Base-by-base conservation (phyloP, 495 filamentous ascomycete species). In the Gamarada debralockiae region DNA sequence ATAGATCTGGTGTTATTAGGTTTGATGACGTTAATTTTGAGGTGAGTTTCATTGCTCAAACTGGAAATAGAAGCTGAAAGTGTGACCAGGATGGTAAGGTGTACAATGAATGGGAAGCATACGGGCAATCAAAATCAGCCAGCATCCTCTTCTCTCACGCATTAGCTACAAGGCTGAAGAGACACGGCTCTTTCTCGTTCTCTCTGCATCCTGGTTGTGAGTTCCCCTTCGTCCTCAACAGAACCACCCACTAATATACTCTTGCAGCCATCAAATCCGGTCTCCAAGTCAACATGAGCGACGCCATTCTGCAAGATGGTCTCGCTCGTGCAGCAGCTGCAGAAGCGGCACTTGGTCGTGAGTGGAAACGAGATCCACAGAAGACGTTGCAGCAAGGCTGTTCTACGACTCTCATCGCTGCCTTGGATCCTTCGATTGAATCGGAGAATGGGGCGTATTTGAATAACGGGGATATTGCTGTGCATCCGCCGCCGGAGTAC, bases 61-160 rank as follows among this genome's bases (percentile, higher is more conserved):
- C n/a, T 29, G 12, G 6, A 15, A 29, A 33, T 1, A 3, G n/a
- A 24, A 31, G 2, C 27, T 31, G 21, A 3, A 14, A 29, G 27
- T 17, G 10, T 17, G 8, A n/a, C 37, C 44, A 47, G 44, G 44
- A 34, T 33, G 56, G 56, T 4, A 23, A 45, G 33, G 67, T 47
- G 0, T 83, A 83, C 57, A 64, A 76, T 48, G 61, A 60, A n/a
- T 76, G 70, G 71, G 23, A 18, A 7, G 72, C 70, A 4, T 79
- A 80, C 43, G 75, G 66, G 3, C 70, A 77, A 41, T 73, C 73
- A 42, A 81, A 80, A 62, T 69, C 76, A 4, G 77, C 77, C 17
- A 82, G 78, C 52, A 70, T 78, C 18, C 64, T 81, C 22, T 72
- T 81, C 43, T 65, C 74, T 1, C 38, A 71, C 0, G 69, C 66